Base-by-base conservation (phyloP, 2,329 filamentous ascomycete genomes). In the Colletotrichum trifolii region DNA sequence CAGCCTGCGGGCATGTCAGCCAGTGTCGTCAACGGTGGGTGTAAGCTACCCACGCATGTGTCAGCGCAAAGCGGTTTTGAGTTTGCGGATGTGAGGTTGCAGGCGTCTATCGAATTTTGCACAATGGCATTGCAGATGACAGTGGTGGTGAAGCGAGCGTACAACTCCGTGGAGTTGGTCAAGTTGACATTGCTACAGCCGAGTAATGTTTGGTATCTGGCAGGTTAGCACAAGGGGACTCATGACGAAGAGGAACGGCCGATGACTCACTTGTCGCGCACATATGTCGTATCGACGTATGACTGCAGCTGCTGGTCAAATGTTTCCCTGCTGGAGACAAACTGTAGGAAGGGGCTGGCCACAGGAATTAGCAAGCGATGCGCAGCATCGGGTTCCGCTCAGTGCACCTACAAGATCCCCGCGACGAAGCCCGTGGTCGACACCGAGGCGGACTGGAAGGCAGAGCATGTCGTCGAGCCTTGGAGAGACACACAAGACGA, bases 111-210 rank as follows among this genome's bases (percentile, higher is more conserved):
- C 6, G 96, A 98, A 74, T 93, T 94, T 78, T 99, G 96, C 54
- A 99, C 87, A 74, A 99, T 91, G 69, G 92, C 87, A 82, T 96
- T 98, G 85, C 96, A 99, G 69, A 99, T 86, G 68, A 96, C 90
- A 67, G 92, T 96, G 50, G 89, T 96, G 6, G 95, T 97, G 79
- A 95, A 99, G 71, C 96, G 91, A 53, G 96, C 95, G 79, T 99
- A 99, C 73, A 94, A 87, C 72, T 91, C 86, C 70, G 88, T 90
- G 4, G 93, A 90, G 75, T 97, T 92, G 60, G 87, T 88, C 61
- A 94, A 85, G 73, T 96, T 88, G 72, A 97, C 83, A 67, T 87
- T 86, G 52, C 86, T 84, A 76, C 96, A 99, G 60, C 95, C 95
- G 69, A 99, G 86, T 52, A 93, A 82, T 57, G 86, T 83, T 76